These are phyloP conservation scores for Cercospora zeina DNA, from an alignment of 2,329 filamentous ascomycete species.

Conservation along the genomic window DNA sequence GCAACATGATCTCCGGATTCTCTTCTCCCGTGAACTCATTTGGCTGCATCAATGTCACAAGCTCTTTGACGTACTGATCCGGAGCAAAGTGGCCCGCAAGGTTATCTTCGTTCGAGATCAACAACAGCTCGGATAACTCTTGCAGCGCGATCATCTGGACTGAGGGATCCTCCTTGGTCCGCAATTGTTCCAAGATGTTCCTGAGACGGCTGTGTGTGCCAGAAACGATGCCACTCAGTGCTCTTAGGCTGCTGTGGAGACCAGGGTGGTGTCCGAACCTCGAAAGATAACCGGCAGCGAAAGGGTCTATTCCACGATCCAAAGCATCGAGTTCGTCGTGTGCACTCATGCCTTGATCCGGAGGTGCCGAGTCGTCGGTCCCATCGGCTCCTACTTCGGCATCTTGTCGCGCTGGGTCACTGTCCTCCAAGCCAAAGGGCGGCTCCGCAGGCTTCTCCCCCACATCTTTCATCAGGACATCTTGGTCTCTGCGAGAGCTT, in stretches of 20 bases:
- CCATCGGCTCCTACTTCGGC: constrained; percentile 40
- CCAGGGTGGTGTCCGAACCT: constrained; percentile 63
- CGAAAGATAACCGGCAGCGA: constrained; percentile 65
- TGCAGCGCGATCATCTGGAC: constrained; percentile 89
- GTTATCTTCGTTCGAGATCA: constrained; percentile 96
- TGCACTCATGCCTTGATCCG: constrained; percentile 40
- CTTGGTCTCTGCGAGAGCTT: constrained; percentile 38
- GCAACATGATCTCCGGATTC: constrained; percentile 94
- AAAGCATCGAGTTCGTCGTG: constrained; percentile 54
- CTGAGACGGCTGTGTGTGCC: constrained; percentile 77
- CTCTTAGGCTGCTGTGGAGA: constrained; percentile 78
- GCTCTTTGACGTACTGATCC: constrained; percentile 91
- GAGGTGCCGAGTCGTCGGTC: constrained; percentile 62
- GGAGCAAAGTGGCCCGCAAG: constrained; percentile 92
- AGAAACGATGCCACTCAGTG: constrained; percentile 88
- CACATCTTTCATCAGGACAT: constrained; percentile 40
- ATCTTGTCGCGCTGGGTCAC: constrained; percentile 56
- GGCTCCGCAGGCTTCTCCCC: constrained; percentile 36
- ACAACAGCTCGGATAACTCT: constrained; percentile 86
- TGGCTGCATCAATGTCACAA: constrained; percentile 87
- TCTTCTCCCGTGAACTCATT: constrained; percentile 78
- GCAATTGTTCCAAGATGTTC: constrained; percentile 60
- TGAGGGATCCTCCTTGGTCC: constrained; percentile 80
- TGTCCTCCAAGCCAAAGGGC: constrained; percentile 41
- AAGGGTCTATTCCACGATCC: constrained; percentile 57